Evolutionary conservation across 306 rosid genomes (phyloP).

Genomic region (Cicer chorassanicum): DNA sequence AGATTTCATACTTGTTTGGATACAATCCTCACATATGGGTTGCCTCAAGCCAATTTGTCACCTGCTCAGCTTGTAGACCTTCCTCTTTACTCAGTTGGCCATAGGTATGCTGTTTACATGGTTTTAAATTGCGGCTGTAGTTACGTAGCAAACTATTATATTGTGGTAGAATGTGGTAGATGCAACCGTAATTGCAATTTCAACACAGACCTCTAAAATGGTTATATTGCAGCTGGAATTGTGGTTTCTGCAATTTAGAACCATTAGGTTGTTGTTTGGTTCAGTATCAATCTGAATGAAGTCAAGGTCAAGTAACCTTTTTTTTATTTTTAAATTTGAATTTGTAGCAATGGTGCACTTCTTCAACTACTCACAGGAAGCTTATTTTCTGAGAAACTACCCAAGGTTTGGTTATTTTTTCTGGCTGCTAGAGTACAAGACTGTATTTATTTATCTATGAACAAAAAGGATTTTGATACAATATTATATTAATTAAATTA

Average conservation of each 20-base stretch:
- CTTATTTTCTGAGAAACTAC: constrained; percentile 57
- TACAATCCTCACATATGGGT: constrained; percentile 64
- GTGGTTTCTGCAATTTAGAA: too few species aligned
- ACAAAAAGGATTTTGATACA: constrained; percentile 21
- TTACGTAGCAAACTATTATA: too few species aligned
- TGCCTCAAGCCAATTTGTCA: constrained; percentile 68
- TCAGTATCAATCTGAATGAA: constrained; percentile 44
- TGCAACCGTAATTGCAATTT: too few species aligned
- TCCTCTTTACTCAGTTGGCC: constrained; percentile 86
- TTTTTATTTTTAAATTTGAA: constrained; percentile 6
- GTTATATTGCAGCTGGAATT: too few species aligned
- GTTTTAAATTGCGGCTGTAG: too few species aligned
- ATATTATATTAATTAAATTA: background rate
- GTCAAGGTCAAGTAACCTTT: constrained; percentile 27
- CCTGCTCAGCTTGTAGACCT: constrained; percentile 69
- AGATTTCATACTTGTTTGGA: constrained; percentile 75
- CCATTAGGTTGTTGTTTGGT: too few species aligned
- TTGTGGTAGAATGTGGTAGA: too few species aligned
- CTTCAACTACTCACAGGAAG: constrained; percentile 61
- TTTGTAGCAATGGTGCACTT: constrained; percentile 59
- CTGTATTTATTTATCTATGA: constrained; percentile 3
- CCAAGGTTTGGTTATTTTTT: constrained; percentile 58
- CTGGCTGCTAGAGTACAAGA: constrained; percentile 15
- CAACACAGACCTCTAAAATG: too few species aligned
- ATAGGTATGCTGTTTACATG: constrained; percentile 57